A percentile compares a stretch with the other conserved stretches of the same genome.
phyloP scores from a whole-genome alignment of 208 protist species.

The Herpetomonas samuelpessoai region DNA sequence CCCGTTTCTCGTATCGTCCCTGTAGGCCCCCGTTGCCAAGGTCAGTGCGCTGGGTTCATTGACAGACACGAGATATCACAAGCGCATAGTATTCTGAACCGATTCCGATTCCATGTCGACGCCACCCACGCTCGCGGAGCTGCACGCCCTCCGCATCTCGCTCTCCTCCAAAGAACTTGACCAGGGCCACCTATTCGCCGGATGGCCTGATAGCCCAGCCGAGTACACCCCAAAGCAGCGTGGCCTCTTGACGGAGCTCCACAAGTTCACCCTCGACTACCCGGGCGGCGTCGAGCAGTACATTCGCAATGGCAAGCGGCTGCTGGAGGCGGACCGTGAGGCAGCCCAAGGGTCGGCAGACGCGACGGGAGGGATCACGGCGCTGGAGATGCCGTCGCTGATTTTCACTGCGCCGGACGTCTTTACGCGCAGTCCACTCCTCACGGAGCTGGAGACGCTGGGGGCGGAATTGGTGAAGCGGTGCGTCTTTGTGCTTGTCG shows the following conservation, averaged over 20 bases:
- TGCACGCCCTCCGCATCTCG: constrained; percentile 50
- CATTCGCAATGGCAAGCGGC: constrained; percentile 63
- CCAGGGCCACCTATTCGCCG: constrained; percentile 67
- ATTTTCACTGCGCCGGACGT: constrained; percentile 61
- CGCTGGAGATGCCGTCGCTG: constrained; percentile 57
- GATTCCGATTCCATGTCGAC: no score
- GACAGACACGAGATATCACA: no score
- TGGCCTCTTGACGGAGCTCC: constrained; percentile 46
- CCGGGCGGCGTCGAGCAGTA: constrained; percentile 80
- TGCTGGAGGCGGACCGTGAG: constrained; percentile 38
- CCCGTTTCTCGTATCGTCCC: no score
- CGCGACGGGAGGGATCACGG: constrained; percentile 20
- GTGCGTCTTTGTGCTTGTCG: constrained; percentile 89
- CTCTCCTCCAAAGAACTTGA: constrained; percentile 40
- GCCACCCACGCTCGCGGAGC: constrained; percentile 26
- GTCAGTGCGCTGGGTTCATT: no score
- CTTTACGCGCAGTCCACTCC: constrained; percentile 24
- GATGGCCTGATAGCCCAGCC: constrained; percentile 37
- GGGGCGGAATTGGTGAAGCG: constrained; percentile 37
- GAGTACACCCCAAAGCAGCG: constrained; percentile 43
- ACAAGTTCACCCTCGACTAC: constrained; percentile 53
- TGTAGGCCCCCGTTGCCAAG: no score
- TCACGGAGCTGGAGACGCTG: constrained; percentile 40
- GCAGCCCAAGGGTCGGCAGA: constrained; percentile 9
- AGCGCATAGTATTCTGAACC: no score